Conservation (phyloP, 352 stramenopile genomes). For the Phytophthora syringae region DNA sequence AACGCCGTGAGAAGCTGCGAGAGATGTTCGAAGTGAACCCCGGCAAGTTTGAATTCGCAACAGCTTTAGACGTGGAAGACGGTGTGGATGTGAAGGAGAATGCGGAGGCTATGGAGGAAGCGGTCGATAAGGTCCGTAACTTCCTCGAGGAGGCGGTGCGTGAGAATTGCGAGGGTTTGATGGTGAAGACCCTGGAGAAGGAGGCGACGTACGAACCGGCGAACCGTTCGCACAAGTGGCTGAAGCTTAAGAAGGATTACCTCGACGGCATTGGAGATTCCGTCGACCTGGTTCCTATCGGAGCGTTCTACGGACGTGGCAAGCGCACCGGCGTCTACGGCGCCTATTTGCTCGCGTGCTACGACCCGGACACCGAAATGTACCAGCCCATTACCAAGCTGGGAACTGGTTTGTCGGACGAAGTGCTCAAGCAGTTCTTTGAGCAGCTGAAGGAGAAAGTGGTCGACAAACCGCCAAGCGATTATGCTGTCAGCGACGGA, state of each 20-base stretch:
- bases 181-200: conserved; percentile 99
- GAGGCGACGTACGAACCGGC: conserved; percentile 98
- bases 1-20: conserved; percentile 92
- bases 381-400: conserved; percentile 99
- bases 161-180: conserved; percentile 96
- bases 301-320: conserved; percentile 96
- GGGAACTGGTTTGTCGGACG: conserved; percentile 99
- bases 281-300: conserved; percentile 98
- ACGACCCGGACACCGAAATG: conserved; percentile 97
- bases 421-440: conserved; percentile 94
- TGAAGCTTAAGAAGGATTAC: conserved; percentile 99
- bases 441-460: conserved; percentile 85
- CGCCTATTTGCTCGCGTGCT: conserved; percentile 98
- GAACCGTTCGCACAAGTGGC: conserved; percentile 98
- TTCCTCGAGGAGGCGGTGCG: conserved; percentile 96
- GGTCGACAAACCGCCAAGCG: conserved; percentile 83
- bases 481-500: conserved; percentile 93
- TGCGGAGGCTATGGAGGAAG: conserved; percentile 87
- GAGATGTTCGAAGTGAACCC: conserved; percentile 93
- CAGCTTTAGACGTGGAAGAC: conserved; percentile 89
- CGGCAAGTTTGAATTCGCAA: conserved; percentile 95
- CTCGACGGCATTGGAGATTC: conserved; percentile 98
- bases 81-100: conserved; percentile 89
- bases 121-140: conserved; percentile 80
- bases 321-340: conserved; percentile 98